A percentile compares a stretch with the other conserved stretches of the same genome.
Conservation (phyloP, 768 basidiomycete genomes). For the Coprinopsis sp. region DNA sequence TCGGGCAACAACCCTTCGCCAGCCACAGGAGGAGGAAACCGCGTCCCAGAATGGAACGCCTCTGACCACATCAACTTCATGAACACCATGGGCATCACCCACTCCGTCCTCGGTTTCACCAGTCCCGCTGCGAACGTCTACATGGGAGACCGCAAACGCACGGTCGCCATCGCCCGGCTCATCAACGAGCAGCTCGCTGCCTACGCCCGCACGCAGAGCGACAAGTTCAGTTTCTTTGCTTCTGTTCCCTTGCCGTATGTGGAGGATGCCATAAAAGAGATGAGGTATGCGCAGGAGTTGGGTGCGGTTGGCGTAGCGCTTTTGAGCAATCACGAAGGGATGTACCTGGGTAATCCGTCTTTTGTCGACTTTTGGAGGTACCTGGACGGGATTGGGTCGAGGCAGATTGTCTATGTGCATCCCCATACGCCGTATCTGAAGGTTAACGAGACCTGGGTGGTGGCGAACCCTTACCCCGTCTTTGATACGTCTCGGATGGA, state of each 20-base stretch:
- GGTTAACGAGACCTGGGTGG: constrained; percentile 21
- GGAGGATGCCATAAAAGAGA: constrained; percentile 28
- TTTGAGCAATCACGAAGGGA: constrained; percentile 29
- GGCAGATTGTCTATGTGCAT: constrained; percentile 29
- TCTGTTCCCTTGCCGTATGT: constrained; percentile 32
- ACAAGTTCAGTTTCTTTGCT: constrained; percentile 29
- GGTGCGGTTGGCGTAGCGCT: constrained; percentile 31
- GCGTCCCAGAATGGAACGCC: constrained; percentile 25
- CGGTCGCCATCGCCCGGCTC: constrained; percentile 31
- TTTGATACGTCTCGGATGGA: constrained; percentile 27
- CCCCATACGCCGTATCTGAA: constrained; percentile 27
- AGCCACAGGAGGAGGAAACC: constrained; percentile 1
- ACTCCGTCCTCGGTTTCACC: constrained; percentile 28
- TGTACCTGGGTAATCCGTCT: constrained; percentile 26
- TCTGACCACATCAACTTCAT: constrained; percentile 26
- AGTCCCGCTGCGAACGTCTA: constrained; percentile 30
- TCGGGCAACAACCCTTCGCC: constrained; percentile 24
- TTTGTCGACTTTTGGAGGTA: constrained; percentile 29
- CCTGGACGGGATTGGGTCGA: constrained; percentile 23
- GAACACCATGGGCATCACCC: constrained; percentile 26
- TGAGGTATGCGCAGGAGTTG: constrained; percentile 27
- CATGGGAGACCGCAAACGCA: constrained; percentile 21
- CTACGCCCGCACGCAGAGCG: constrained; percentile 24
- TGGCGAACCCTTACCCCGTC: constrained; percentile 29
- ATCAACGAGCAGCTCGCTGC: constrained; percentile 34